These are phyloP conservation scores for Venturia effusa DNA, from an alignment of 2,329 filamentous ascomycete genomes.

Conservation along the genomic window DNA sequence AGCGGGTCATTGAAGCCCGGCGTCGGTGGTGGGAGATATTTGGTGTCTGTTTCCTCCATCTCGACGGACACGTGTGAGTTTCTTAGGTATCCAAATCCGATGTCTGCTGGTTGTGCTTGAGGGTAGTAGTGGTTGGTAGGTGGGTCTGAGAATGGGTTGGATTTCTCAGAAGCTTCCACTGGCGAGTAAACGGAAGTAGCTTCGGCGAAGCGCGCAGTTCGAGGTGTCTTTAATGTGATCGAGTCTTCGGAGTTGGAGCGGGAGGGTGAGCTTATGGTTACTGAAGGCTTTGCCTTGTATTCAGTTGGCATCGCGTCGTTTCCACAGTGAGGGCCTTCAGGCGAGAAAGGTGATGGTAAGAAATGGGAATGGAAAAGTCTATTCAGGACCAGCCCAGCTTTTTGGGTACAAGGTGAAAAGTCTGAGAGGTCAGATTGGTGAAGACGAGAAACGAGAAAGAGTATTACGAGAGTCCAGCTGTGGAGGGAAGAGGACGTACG, in stretches of 20 bases:
- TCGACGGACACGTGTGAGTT: constrained; percentile 41
- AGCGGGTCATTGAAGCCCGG: constrained; percentile 56
- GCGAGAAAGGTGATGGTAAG: neutral
- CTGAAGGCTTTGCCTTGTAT: constrained; percentile 4
- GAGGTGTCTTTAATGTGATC: constrained; percentile 47
- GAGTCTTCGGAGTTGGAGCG: constrained; percentile 1
- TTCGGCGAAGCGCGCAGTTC: constrained; percentile 71
- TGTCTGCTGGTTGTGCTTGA: constrained; percentile 67
- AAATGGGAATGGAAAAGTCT: neutral
- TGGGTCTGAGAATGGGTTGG: constrained; percentile 49
- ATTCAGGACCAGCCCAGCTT: constrained; percentile 5
- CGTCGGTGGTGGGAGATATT: constrained; percentile 40
- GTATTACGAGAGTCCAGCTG: constrained; percentile 11
- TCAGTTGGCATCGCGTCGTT: constrained; percentile 7
- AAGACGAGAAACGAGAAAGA: neutral
- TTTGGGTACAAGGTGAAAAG: constrained; percentile 2
- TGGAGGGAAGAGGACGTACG: neutral
- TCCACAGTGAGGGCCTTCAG: neutral
- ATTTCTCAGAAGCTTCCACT: constrained; percentile 41
- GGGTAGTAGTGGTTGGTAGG: constrained; percentile 45
- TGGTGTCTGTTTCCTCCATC: constrained; percentile 40
- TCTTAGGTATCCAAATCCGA: constrained; percentile 86
- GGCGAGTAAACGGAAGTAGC: constrained; percentile 71
- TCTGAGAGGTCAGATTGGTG: neutral
- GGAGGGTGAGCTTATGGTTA: neutral